Conservation (phyloP, 306 rosid genomes). For the Fragaria iinumae region DNA sequence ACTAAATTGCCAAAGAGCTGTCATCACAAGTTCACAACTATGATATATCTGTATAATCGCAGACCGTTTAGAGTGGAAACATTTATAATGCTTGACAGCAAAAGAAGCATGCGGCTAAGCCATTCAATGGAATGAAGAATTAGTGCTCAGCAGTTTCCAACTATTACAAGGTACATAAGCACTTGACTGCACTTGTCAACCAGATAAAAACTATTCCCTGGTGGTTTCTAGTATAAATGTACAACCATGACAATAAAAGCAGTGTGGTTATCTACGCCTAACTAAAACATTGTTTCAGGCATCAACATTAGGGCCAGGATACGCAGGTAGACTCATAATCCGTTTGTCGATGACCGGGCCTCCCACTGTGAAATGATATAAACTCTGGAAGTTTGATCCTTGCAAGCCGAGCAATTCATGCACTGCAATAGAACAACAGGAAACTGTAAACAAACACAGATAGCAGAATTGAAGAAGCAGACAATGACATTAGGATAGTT, state of each 20-base stretch:
- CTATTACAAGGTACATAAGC: not conserved
- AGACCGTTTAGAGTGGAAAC: not conserved
- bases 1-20: not conserved
- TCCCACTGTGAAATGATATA: slow-evolving; percentile 94
- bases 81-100: not conserved
- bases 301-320: slow-evolving; percentile 77
- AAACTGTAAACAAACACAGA: not conserved
- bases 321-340: slow-evolving; percentile 92
- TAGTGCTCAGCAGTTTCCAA: not conserved
- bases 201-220: not conserved
- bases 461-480: not conserved
- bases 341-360: slow-evolving; percentile 79
- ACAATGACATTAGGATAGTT: not conserved
- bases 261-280: not conserved
- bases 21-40: not conserved
- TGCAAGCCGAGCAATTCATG: slow-evolving; percentile 78
- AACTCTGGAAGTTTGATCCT: slow-evolving; percentile 78
- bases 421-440: slow-evolving; percentile 52
- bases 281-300: slow-evolving; percentile 36
- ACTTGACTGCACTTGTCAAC: not conserved
- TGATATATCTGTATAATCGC: not conserved
- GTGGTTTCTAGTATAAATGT: slow-evolving; percentile 1
- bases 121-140: not conserved
- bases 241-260: not conserved
- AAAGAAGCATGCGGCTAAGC: not conserved